Evolutionary conservation across 768 basidiomycete genomes (phyloP).

Genomic region (Suillus subalutaceus): DNA sequence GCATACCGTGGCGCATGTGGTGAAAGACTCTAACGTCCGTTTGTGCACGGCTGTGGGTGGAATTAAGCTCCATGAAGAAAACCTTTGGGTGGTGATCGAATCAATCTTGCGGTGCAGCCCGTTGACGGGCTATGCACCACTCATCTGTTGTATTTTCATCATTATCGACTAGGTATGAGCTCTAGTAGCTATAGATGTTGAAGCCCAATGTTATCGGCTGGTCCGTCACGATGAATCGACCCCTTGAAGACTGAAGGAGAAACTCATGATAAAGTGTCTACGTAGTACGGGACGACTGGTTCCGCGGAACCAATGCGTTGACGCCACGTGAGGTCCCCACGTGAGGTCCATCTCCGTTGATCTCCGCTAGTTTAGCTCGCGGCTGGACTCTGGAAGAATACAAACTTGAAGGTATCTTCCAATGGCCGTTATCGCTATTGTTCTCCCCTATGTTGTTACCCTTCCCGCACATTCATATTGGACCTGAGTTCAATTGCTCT

Average conservation of each 20-base stretch:
- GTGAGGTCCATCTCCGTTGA: background rate
- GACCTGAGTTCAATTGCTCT: background rate
- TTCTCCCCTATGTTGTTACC: background rate
- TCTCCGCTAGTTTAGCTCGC: too few relatives aligned
- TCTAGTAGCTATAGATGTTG: background rate
- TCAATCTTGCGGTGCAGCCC: background rate
- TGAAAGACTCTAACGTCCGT: slow-evolving; percentile 36
- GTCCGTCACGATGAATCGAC: background rate
- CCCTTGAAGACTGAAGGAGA: background rate
- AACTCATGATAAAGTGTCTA: too few relatives aligned
- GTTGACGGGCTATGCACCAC: background rate
- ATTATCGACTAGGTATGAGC: background rate
- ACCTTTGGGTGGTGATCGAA: slow-evolving; percentile 29
- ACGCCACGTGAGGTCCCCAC: background rate
- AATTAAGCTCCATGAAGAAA: slow-evolving; percentile 45
- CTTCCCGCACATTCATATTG: background rate
- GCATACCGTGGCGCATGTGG: slow-evolving; percentile 39
- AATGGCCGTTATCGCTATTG: background rate
- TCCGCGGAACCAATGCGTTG: background rate
- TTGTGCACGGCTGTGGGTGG: slow-evolving; percentile 41
- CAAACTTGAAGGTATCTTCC: background rate
- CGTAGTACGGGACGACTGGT: background rate
- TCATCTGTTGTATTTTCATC: background rate
- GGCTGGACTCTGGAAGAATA: background rate
- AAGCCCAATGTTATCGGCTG: background rate